These are phyloP conservation scores for Talaromyces proteolyticus DNA, from an alignment of 495 filamentous ascomycete species.

Conservation along the genomic window DNA sequence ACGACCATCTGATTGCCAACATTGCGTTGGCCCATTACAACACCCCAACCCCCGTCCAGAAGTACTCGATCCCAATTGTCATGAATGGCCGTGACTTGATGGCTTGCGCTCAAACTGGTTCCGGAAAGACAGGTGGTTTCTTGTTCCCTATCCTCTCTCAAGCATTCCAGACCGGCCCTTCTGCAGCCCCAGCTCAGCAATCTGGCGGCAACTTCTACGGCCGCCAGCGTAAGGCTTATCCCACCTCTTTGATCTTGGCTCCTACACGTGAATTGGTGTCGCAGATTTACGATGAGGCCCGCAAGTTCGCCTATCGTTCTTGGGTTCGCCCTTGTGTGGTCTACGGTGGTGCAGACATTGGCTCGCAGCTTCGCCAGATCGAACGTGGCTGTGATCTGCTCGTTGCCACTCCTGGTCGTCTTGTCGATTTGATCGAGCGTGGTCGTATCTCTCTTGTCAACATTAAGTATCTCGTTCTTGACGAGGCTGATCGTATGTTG, in stretches of 20 bases:
- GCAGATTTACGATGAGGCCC: conserved; percentile 95
- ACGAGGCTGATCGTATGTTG: conserved; percentile 99
- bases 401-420: conserved; percentile 93
- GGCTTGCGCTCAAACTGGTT: conserved; percentile 99
- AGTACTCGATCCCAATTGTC: conserved; percentile 97
- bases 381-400: conserved; percentile 97
- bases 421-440: conserved; percentile 97
- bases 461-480: conserved; percentile 98
- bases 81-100: conserved; percentile 95
- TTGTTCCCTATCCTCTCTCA: conserved; percentile 97
- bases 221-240: conserved; percentile 89
- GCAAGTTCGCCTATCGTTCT: conserved; percentile 97
- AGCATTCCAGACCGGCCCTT: conserved; percentile 84
- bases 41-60: conserved; percentile 91
- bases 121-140: conserved; percentile 99
- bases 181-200: conserved; percentile 52
- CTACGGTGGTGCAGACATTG: conserved; percentile 98
- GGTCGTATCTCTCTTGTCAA: conserved; percentile 93
- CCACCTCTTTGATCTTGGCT: conserved; percentile 90
- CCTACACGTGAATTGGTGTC: conserved; percentile 97
- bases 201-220: conserved; percentile 63
- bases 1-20: conserved; percentile 85
- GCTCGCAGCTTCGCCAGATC: conserved; percentile 92
- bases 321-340: conserved; percentile 98
- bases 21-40: conserved; percentile 92